phyloP scores from a whole-genome alignment of 139 green algal genomes.

The Chara braunii region DNA sequence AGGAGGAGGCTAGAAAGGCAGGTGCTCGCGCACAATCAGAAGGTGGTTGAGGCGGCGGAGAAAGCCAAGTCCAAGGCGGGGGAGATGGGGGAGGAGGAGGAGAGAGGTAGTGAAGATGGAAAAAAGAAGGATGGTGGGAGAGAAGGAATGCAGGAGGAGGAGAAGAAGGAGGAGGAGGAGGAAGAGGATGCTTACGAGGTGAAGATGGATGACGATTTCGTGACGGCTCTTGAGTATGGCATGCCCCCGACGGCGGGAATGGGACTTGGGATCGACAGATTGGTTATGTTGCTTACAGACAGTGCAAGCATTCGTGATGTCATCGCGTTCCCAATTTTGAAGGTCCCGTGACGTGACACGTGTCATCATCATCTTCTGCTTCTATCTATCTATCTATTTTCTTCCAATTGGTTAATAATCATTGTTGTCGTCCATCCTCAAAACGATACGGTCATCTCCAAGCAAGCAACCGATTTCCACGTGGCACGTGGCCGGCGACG shows the following conservation, averaged over 20 bases:
- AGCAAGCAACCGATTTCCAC: too few relatives aligned
- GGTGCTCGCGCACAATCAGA: too few relatives aligned
- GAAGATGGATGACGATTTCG: conserved; percentile 89
- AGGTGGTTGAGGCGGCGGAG: too few relatives aligned
- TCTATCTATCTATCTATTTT: too few relatives aligned
- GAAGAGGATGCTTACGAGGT: conserved; percentile 45
- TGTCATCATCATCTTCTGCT: too few relatives aligned
- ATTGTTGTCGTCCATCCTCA: too few relatives aligned
- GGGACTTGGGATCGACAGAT: conserved; percentile 88
- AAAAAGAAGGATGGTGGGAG: conserved; percentile 10
- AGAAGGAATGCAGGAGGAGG: neutral
- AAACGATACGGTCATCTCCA: too few relatives aligned
- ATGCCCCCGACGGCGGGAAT: conserved; percentile 94
- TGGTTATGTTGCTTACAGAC: conserved; percentile 97
- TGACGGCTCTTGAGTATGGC: conserved; percentile 90
- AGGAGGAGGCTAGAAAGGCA: neutral
- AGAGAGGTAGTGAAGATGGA: conserved; percentile 44
- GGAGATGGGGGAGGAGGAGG: conserved; percentile 91
- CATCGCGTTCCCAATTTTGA: conserved; percentile 92
- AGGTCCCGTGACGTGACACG: too few relatives aligned
- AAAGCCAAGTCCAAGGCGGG: conserved; percentile 92
- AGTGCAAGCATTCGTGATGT: conserved; percentile 86
- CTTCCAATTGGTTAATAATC: too few relatives aligned
- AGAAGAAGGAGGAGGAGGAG: conserved; percentile 3
- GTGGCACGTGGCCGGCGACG: too few relatives aligned